A percentile compares a stretch with the other conserved stretches of the same genome.
These are phyloP conservation scores for Dissoconium aciculare DNA, from an alignment of 2,329 filamentous ascomycete species.

Conservation along the genomic window DNA sequence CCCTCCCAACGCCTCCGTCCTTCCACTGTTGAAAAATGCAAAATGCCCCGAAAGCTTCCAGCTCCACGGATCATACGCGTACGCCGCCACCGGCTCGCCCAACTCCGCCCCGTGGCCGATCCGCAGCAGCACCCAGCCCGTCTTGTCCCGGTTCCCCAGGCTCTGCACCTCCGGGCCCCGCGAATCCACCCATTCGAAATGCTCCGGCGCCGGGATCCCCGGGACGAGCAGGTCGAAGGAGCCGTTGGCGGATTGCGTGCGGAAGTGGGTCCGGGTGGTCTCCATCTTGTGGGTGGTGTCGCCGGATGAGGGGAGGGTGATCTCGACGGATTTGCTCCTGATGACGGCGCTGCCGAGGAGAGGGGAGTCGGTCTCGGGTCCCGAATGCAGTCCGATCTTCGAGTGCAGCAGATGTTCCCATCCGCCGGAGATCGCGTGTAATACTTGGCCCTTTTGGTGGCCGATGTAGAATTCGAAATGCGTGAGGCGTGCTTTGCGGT, in stretches of 20 bases:
- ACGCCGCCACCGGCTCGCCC: no score
- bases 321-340: neutral
- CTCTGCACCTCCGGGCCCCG: neutral
- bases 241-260: no score
- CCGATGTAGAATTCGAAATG: slow-evolving; percentile 1
- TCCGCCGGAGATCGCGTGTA: slow-evolving; percentile 2
- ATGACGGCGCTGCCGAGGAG: neutral
- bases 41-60: no score
- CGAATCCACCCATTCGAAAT: slow-evolving; percentile 1
- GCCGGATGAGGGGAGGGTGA: neutral
- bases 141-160: neutral
- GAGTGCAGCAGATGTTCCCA: neutral
- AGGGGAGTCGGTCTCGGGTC: neutral
- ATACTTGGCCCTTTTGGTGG: neutral
- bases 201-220: slow-evolving; percentile 1
- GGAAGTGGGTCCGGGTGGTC: neutral
- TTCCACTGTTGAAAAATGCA: no score
- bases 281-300: no score
- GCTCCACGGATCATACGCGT: no score
- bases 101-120: no score
- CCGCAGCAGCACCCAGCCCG: no score
- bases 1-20: no score
- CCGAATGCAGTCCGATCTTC: neutral
- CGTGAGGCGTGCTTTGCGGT: neutral
- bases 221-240: neutral